Evolutionary conservation across 2,329 filamentous ascomycete genomes (phyloP), one percentile per base, ranked within the genome.

Genomic region (Tolypocladium cylindrosporum): DNA sequence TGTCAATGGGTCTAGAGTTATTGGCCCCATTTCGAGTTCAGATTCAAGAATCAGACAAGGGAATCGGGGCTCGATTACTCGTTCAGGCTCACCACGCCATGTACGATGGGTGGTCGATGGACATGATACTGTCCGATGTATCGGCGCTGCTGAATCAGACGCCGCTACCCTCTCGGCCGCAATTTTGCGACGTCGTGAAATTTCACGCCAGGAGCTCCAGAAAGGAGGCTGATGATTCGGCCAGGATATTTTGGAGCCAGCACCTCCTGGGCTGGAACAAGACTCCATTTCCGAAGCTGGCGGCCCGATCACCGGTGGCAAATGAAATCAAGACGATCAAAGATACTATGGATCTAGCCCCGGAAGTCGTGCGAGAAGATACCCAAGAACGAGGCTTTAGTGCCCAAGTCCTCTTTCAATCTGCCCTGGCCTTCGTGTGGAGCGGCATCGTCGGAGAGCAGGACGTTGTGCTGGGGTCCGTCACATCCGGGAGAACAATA

Each of bases 101-200:
- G 1, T 97, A 96, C 67, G 92, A 97, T 70, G 92, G 91, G n/a
- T 97, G 92, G 92, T 92, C 91, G 0, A 80, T 91, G 67, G 88
- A 96, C 55, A 75, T 93, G 37, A 71, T 95, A 0, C 64, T 90
- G 16, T 74, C 79, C 34, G 90, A 96, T 68, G 73, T 96, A 5
- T 76, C 80, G 4, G 66, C 65, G 0, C 62, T 88, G 1, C 65
- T 88, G 0, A 55, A 55, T 36, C 67, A 68, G 10, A 56, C 61
- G 1, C 16, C 55, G 5, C 61, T 74, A 1, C 42, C 62, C 0
- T 48, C 64, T 1, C 77, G 86, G 36, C 82, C 84, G 1, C 77
- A 84, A 34, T 96, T 90, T 64, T 73, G 77, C 0, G 67, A 79
- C 0, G 72, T 95, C n/a, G 74, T 82, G 0, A 68, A 73, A 1